Conservation (phyloP, 371 early-diverging fungal species). For the Saksenaea vasiformis region DNA sequence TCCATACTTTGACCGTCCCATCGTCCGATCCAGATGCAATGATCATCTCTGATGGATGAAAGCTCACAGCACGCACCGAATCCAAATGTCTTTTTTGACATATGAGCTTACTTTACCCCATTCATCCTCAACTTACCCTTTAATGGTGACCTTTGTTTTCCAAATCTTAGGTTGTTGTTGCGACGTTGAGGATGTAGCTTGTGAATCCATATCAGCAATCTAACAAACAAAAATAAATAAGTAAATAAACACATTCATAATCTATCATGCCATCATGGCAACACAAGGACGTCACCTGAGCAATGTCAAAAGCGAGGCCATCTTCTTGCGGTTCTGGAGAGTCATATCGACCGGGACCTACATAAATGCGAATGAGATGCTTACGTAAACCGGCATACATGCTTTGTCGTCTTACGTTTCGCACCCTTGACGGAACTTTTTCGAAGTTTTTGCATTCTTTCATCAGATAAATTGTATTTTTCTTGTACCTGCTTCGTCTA, state of each 20-base stretch:
- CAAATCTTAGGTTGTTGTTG: slow-evolving; percentile 51
- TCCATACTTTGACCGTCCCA: slow-evolving; percentile 83
- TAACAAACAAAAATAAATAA: slow-evolving; percentile 1
- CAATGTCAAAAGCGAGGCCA: slow-evolving; percentile 36
- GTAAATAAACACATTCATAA: background rate
- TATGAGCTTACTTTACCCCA: background rate
- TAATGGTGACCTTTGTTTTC: slow-evolving; percentile 61
- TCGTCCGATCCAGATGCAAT: slow-evolving; percentile 84
- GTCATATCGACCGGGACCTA: slow-evolving; percentile 13
- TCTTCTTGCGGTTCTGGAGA: slow-evolving; percentile 37
- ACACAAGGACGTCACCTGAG: slow-evolving; percentile 25
- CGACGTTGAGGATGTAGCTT: slow-evolving; percentile 4
- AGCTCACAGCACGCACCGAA: slow-evolving; percentile 71
- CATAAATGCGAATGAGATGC: background rate
- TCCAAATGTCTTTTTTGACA: slow-evolving; percentile 71
- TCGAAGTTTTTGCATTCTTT: slow-evolving; percentile 56
- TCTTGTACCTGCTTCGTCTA: slow-evolving; percentile 62
- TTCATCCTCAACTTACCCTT: slow-evolving; percentile 44
- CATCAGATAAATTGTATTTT: slow-evolving; percentile 63
- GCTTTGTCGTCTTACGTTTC: slow-evolving; percentile 14
- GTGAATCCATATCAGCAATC: slow-evolving; percentile 28
- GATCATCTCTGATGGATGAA: slow-evolving; percentile 64
- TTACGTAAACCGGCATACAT: background rate
- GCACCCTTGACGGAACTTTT: slow-evolving; percentile 51
- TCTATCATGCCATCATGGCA: background rate